Evolutionary conservation across 108 stramenopile genomes (phyloP).

Genomic region (Cylindrotheca fusiformis): DNA sequence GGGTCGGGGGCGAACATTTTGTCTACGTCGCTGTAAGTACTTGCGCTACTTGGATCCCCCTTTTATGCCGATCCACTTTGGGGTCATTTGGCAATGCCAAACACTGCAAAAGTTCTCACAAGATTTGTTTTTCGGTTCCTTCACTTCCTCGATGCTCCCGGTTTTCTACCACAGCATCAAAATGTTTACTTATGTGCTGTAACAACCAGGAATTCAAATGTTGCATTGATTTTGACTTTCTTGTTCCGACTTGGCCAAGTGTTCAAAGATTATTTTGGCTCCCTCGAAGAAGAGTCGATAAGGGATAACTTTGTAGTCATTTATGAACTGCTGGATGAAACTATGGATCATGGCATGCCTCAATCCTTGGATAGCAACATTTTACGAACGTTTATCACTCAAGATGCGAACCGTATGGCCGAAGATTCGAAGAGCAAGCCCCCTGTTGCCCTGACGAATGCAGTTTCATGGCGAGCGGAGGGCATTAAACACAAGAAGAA

Average conservation of each 20-base stretch:
- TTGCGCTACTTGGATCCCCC: not conserved
- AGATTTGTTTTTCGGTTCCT: too few species aligned
- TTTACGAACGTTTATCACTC: conserved; percentile 92
- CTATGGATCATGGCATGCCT: conserved; percentile 99
- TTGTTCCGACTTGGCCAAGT: conserved; percentile 88
- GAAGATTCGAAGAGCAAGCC: conserved; percentile 80
- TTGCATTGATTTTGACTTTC: conserved; percentile 90
- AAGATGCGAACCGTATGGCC: conserved; percentile 92
- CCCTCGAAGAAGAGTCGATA: conserved; percentile 97
- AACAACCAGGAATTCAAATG: conserved; percentile 96
- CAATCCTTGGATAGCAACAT: conserved; percentile 89
- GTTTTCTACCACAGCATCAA: conserved; percentile 66
- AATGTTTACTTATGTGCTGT: conserved; percentile 97
- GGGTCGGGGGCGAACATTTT: conserved; percentile 74
- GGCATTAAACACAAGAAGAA: conserved; percentile 99
- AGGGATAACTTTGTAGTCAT: conserved; percentile 99
- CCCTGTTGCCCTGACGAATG: conserved; percentile 96
- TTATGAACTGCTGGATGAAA: conserved; percentile 98
- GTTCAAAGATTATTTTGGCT: conserved; percentile 98
- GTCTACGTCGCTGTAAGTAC: conserved; percentile 82
- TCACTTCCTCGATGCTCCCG: too few species aligned
- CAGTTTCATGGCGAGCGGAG: conserved; percentile 97
- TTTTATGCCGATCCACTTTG: not conserved
- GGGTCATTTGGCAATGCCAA: too few species aligned
- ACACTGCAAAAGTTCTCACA: too few species aligned